Conservation (phyloP, 1,284 basidiomycete species). For the Puccinia triticina region DNA sequence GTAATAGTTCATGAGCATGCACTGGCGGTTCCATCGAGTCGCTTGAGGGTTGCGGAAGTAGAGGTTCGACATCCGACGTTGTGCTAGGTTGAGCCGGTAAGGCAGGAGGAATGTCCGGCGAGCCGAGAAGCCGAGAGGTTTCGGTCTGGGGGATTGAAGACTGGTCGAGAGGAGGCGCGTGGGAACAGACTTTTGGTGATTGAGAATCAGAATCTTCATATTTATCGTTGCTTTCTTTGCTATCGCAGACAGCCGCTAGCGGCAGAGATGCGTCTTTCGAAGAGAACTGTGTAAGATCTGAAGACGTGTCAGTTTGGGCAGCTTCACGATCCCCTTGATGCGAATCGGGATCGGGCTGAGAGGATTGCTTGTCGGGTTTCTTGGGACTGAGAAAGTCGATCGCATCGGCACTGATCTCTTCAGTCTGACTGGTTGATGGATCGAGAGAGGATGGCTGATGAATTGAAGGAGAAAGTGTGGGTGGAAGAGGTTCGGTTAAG, state of each 20-base stretch:
- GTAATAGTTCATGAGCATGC: neutral
- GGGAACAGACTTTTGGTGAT: neutral
- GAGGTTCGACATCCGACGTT: neutral
- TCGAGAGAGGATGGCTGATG: neutral
- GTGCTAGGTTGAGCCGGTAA: neutral
- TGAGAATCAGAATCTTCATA: neutral
- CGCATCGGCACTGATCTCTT: constrained; percentile 38
- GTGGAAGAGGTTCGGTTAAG: constrained; percentile 25
- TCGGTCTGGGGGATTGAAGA: neutral
- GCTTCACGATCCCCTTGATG: neutral
- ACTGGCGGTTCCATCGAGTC: neutral
- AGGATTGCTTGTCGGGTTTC: constrained; percentile 2
- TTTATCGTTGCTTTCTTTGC: neutral
- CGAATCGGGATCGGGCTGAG: neutral
- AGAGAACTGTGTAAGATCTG: neutral
- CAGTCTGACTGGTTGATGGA: neutral
- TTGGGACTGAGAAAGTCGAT: constrained; percentile 47
- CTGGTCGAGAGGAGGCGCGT: neutral
- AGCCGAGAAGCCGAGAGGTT: neutral
- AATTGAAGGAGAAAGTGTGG: neutral
- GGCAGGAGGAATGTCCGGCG: neutral
- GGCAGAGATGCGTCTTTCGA: neutral
- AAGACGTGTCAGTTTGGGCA: neutral
- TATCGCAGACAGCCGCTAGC: neutral
- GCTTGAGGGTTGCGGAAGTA: neutral